Conservation (phyloP, 106 monocot genomes). For the Apostasia ramifera region DNA sequence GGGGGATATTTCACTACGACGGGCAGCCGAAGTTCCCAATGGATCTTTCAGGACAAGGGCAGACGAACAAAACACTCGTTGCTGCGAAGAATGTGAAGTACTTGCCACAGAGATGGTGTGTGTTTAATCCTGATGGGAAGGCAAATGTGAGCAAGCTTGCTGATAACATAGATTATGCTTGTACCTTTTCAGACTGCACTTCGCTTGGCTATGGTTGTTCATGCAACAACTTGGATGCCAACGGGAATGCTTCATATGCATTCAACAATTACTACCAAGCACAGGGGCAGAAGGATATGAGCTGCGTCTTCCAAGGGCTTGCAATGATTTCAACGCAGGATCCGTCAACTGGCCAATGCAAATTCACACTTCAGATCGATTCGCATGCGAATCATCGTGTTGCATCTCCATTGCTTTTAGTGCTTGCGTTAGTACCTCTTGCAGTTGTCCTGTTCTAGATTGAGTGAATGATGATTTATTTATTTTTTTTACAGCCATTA, state of each 20-base stretch:
- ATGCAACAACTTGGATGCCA: constrained; percentile 33
- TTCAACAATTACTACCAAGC: constrained; percentile 62
- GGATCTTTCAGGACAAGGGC: constrained; percentile 48
- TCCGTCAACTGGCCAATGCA: constrained; percentile 24
- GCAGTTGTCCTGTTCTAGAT: neutral
- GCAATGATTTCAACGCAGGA: constrained; percentile 37
- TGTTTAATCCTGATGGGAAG: constrained; percentile 26
- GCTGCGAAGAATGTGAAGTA: constrained; percentile 44
- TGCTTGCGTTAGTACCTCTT: neutral
- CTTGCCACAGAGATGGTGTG: constrained; percentile 41
- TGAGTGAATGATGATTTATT: no score
- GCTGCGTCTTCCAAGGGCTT: constrained; percentile 49
- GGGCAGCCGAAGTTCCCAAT: constrained; percentile 61
- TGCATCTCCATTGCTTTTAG: neutral
- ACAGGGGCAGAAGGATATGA: constrained; percentile 33
- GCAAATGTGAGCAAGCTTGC: constrained; percentile 22
- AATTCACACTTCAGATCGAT: constrained; percentile 40
- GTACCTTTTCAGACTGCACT: constrained; percentile 53
- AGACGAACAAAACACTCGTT: constrained; percentile 18
- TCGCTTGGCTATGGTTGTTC: constrained; percentile 53
- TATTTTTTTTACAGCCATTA: no score
- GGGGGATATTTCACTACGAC: constrained; percentile 52
- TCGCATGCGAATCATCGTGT: neutral
- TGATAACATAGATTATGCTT: constrained; percentile 46
- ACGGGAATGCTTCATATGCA: constrained; percentile 51